phyloP scores from a whole-genome alignment of 2,329 filamentous ascomycete genomes.

The Chalaropsis thielavioides region DNA sequence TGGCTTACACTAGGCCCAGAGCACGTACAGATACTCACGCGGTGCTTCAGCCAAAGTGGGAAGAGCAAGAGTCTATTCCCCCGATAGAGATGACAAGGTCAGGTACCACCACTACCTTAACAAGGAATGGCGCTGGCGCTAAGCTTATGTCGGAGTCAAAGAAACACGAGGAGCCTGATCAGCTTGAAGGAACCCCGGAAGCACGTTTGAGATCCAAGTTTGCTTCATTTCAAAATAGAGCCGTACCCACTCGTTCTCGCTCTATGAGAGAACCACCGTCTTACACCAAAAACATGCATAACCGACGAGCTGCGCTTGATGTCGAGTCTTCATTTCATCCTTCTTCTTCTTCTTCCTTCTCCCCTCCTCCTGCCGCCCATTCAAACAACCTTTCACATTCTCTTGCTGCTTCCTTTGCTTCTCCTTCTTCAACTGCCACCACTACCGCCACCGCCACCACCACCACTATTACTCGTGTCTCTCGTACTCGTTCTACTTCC shows the following conservation, averaged over 20 bases:
- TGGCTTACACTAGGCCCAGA: not conserved
- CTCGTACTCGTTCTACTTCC: conserved; percentile 1
- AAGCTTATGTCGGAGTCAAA: conserved; percentile 1
- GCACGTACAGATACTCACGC: conserved; percentile 4
- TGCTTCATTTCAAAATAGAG: conserved; percentile 11
- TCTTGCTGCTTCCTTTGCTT: conserved; percentile 14
- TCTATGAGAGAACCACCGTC: conserved; percentile 12
- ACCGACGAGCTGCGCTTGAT: conserved; percentile 5
- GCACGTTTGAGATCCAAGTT: conserved; percentile 7
- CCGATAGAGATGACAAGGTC: not conserved
- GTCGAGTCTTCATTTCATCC: not conserved
- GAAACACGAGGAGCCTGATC: conserved; percentile 16
- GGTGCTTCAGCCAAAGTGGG: conserved; percentile 1
- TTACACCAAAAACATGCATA: conserved; percentile 5
- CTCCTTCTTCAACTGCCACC: not conserved
- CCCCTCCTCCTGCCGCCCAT: conserved; percentile 6
- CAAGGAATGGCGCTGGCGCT: conserved; percentile 1
- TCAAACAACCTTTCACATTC: conserved; percentile 6
- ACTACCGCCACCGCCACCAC: not conserved
- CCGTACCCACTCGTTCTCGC: conserved; percentile 6
- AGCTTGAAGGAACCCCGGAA: conserved; percentile 13
- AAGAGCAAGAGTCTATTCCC: not conserved
- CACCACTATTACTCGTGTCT: not conserved
- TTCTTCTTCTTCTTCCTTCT: not conserved
- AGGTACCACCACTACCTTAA: not conserved